Evolutionary conservation across 345 rosid species (phyloP), one percentile per base, ranked within the genome.

Genomic region (Brassica incana): DNA sequence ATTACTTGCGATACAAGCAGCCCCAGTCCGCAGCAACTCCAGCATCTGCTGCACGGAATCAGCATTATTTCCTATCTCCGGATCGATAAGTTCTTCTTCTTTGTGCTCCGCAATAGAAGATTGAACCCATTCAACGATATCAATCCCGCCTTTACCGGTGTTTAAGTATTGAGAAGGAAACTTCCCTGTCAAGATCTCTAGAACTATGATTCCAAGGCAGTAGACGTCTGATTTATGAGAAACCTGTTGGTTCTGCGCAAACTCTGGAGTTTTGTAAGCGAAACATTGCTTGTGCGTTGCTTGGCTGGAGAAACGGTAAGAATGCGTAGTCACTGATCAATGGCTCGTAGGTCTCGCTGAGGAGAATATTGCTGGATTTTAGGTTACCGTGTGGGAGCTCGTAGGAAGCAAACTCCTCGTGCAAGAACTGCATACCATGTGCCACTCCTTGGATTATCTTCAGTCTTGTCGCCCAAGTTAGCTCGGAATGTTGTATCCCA

Each of bases 371-470:
- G 86, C 97, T 91, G 6, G 97, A 92, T 78, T 92, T 95, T 71
- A 95, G 92, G 76, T 92, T 95, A 33, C 99, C 97, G 35, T 95
- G 99, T 6, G 97, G 94, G 16, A 95, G 80, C 8, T 85, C 88
- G 59, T 79, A 81, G 1, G 91, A 77, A 10, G 83, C 71, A 32
- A 87, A 87, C 77, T 92, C 90, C 5, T 85, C 32, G 14, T 88
- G 93, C 40, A 95, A 82, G 86, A 84, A 92, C 48, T 78, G 60
- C 85, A 92, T 67, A 32, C 99, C 99, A 0, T 66, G 84, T 0
- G 85, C 89, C 0, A 90, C 84, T 69, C 98, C 99, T 20, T 76
- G 73, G 36, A 92, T 79, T 45, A 90, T 92, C 69, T 82, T 90
- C 54, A 88, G 69, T 20, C 98, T 85, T 11, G 84, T 86, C 0